Percentiles rank a stretch among this genome's conserved stretches.
Conservation (phyloP, 495 filamentous ascomycete genomes). For the Umbilicaria muhlenbergii region DNA sequence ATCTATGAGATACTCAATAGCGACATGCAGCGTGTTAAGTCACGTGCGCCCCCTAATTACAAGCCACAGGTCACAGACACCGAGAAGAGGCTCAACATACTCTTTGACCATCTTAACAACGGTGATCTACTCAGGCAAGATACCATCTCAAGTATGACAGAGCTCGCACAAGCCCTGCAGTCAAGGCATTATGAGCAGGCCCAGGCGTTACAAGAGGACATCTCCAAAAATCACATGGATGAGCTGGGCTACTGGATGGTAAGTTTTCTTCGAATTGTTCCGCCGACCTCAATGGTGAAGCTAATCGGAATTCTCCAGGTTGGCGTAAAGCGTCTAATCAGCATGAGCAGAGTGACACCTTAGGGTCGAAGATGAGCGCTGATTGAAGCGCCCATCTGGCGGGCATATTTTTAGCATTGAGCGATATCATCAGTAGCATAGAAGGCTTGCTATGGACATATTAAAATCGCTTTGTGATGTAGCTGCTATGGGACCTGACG, state of each 20-base stretch:
- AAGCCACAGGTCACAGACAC: slow-evolving; percentile 79
- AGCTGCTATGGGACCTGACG: no score
- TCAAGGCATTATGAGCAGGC: slow-evolving; percentile 64
- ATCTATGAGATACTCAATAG: slow-evolving; percentile 66
- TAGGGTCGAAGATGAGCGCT: neutral
- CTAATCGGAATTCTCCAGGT: slow-evolving; percentile 33
- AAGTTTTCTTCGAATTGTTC: slow-evolving; percentile 20
- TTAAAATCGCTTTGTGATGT: no score
- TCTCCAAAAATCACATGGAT: slow-evolving; percentile 65
- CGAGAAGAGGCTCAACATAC: slow-evolving; percentile 73
- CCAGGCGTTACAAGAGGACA: slow-evolving; percentile 56
- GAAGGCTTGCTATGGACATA: no score
- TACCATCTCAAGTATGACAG: slow-evolving; percentile 54
- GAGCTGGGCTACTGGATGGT: slow-evolving; percentile 97
- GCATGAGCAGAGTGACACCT: slow-evolving; percentile 73
- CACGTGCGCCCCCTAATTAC: slow-evolving; percentile 66
- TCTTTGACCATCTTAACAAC: slow-evolving; percentile 96
- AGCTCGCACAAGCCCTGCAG: slow-evolving; percentile 52
- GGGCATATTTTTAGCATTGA: no score
- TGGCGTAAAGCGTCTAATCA: slow-evolving; percentile 81
- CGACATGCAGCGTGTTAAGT: slow-evolving; percentile 79
- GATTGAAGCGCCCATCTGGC: no score
- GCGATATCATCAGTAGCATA: no score
- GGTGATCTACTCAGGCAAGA: slow-evolving; percentile 73
- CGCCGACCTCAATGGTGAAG: neutral